phyloP scores from a whole-genome alignment of 2,329 filamentous ascomycete species.

The Tricladium varicosporioides region DNA sequence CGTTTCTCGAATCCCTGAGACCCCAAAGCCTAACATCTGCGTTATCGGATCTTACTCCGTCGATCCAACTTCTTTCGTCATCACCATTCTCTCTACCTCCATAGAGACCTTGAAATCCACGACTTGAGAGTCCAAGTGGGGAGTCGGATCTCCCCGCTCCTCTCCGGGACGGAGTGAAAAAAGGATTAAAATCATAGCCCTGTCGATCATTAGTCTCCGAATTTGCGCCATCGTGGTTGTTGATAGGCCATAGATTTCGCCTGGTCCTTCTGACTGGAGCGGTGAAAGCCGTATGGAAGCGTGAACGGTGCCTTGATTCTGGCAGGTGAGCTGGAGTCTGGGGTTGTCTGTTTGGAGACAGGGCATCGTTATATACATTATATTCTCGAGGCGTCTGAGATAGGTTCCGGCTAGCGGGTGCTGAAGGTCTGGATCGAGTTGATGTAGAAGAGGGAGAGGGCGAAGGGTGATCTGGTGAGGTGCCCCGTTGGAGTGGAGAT shows the following conservation, averaged over 20 bases:
- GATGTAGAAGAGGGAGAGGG: constrained; percentile 18
- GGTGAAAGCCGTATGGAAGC: constrained; percentile 43
- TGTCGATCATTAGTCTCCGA: not conserved
- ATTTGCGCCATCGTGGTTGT: constrained; percentile 15
- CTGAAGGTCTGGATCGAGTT: constrained; percentile 11
- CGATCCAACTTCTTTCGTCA: constrained; percentile 35
- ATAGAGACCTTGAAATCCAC: constrained; percentile 47
- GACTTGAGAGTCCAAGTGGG: constrained; percentile 40
- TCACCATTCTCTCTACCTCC: constrained; percentile 49
- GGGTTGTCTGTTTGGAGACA: constrained; percentile 45
- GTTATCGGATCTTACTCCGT: constrained; percentile 35
- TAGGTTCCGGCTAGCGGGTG: not conserved
- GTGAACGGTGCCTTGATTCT: constrained; percentile 46
- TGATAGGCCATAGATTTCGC: not conserved
- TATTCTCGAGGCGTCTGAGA: constrained; percentile 31
- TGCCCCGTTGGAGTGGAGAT: constrained; percentile 18
- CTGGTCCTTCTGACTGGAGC: constrained; percentile 35
- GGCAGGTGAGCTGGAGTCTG: constrained; percentile 50
- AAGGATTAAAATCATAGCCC: not conserved
- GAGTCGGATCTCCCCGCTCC: constrained; percentile 32
- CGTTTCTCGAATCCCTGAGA: constrained; percentile 17
- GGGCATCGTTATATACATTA: constrained; percentile 46
- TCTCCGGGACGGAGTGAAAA: constrained; percentile 12
- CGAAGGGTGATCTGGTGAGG: constrained; percentile 6
- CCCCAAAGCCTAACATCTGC: constrained; percentile 27